Evolutionary conservation across 441 rosid species (phyloP), one percentile per base, ranked within the genome.

Genomic region (Populus tomentosa): DNA sequence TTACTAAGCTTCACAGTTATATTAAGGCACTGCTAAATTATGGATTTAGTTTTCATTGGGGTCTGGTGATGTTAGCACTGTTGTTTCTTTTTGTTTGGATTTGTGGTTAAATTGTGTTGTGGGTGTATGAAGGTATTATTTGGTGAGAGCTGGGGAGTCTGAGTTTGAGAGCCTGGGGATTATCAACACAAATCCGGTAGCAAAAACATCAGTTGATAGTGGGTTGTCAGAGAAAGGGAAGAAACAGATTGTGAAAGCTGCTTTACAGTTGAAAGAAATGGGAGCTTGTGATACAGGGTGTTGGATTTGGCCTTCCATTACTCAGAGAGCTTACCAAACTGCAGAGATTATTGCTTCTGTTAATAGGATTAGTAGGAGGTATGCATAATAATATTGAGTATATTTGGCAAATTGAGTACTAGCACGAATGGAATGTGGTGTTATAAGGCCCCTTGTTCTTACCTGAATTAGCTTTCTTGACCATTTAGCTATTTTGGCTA

Each of bases 291-390:
- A 90, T 26, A 80, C 72, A 20, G 89, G 85, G 76, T 94, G 98
- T 81, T 94, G 98, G 97, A 91, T 94, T 71, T 94, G 98, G 97
- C 97, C 98, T 86, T 94, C 98, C 50, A 93, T 94, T 33, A 91
- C 98, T 42, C 98, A 94, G 81, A 89, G 97, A 85, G 94, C 98
- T 83, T 94, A 94, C 79, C 97, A 94, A 75, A 91, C 98, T 74
- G 98, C 97, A 30, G 98, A 94, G 84, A 88, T 93, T 75, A 89
- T 93, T 50, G 97, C 94, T 62, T 80, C 95, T 1, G 88, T 93
- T 69, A 94, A 90, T 68, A 93, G 89, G 23, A 82, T 94, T 73
- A 89, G 84, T 72, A 86, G 97, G 75, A 94, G 97, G 97, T 89
- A 62, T 73, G 67, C 50, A 24, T 53, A 69, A 75, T 59, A 23